Percentiles rank a stretch among this genome's conserved stretches.
These are phyloP conservation scores for Globisporangium nodosum DNA, from an alignment of 352 stramenopile species.

Conservation along the genomic window DNA sequence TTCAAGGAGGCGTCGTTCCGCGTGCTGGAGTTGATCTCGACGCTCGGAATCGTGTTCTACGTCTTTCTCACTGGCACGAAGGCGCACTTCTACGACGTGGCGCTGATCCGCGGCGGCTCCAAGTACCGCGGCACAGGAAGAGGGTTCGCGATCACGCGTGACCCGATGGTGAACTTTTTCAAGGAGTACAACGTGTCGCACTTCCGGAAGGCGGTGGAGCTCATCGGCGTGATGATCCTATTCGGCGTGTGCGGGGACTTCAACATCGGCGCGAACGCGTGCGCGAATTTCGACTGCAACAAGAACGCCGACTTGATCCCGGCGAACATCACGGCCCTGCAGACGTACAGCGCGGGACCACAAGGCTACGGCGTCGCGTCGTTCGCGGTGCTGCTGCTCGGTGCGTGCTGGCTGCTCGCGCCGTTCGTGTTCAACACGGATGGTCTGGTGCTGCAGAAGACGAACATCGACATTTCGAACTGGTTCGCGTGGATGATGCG, in stretches of 20 bases:
- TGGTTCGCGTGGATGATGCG: conserved; percentile 87
- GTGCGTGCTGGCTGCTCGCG: conserved; percentile 75
- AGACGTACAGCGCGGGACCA: conserved; percentile 43
- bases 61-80: conserved; percentile 86
- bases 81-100: conserved; percentile 81
- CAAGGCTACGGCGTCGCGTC: conserved; percentile 79
- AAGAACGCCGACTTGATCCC: conserved; percentile 39
- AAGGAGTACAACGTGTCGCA: conserved; percentile 86
- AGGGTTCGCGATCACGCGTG: conserved; percentile 80
- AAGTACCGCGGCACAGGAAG: conserved; percentile 83
- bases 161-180: conserved; percentile 86
- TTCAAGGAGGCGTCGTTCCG: conserved; percentile 80
- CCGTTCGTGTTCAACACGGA: conserved; percentile 89
- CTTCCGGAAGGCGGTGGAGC: conserved; percentile 84
- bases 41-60: conserved; percentile 78
- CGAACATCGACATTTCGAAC: conserved; percentile 71
- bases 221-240: conserved; percentile 82
- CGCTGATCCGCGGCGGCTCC: conserved; percentile 83
- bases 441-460: conserved; percentile 78
- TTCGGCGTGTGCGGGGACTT: conserved; percentile 79
- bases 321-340: conserved; percentile 62
- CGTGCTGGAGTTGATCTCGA: conserved; percentile 80
- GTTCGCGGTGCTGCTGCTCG: conserved; percentile 79
- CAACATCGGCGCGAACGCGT: conserved; percentile 45
- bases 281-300: conserved; percentile 38